Evolutionary conservation across 2,329 filamentous ascomycete species (phyloP).

Genomic region (Colletotrichum chrysophilum): DNA sequence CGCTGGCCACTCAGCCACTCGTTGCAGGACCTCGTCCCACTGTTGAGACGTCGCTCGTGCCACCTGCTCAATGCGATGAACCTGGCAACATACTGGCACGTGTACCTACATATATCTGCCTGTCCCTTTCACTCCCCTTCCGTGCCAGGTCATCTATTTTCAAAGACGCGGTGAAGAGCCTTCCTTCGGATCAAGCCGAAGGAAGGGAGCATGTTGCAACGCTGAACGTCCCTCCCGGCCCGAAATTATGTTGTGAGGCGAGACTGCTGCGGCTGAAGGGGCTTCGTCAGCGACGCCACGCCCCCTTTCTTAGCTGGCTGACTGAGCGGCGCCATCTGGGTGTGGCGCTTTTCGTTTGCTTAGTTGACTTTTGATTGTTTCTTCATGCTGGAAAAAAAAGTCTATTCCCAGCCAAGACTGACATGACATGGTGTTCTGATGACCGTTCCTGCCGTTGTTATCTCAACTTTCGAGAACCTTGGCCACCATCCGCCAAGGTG

Average conservation of each 20-base stretch:
- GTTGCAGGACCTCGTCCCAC: conserved; percentile 14
- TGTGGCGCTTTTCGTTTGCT: background rate
- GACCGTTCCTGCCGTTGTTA: background rate
- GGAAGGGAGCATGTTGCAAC: background rate
- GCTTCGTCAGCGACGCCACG: background rate
- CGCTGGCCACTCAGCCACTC: background rate
- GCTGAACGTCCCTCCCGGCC: background rate
- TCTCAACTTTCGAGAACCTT: background rate
- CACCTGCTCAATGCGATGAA: conserved; percentile 17
- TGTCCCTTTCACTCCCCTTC: background rate
- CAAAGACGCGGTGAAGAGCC: background rate
- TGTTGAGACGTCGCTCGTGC: conserved; percentile 13
- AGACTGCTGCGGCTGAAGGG: background rate
- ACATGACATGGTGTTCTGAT: background rate
- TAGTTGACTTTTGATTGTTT: background rate
- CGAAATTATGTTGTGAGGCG: background rate
- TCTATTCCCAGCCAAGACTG: background rate
- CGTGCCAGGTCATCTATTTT: background rate
- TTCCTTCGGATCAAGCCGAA: background rate
- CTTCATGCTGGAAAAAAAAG: background rate
- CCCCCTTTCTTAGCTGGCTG: background rate
- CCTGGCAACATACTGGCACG: background rate
- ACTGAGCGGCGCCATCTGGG: background rate
- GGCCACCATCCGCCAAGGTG: background rate
- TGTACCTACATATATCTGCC: background rate